Conservation (phyloP, 163 green algal species). For the Chlorella variabilis region DNA sequence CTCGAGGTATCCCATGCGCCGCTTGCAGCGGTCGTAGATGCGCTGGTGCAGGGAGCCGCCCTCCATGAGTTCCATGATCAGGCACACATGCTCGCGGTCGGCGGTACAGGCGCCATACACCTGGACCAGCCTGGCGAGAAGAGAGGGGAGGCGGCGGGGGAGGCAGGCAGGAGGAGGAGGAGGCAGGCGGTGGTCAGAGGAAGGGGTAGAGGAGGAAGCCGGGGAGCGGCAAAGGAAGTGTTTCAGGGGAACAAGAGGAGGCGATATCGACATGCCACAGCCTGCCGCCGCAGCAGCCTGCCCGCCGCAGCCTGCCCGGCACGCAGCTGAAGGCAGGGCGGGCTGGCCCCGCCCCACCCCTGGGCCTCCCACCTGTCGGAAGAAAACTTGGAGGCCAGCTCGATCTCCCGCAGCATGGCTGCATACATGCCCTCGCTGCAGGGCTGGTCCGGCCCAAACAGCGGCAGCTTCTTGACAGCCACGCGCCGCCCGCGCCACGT, state of each 20-base stretch:
- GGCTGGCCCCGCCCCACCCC: neutral
- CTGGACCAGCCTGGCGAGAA: slow-evolving; percentile 48
- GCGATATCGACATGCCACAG: too few species aligned
- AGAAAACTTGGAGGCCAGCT: slow-evolving; percentile 61
- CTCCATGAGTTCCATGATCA: slow-evolving; percentile 84
- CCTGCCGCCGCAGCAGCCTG: neutral
- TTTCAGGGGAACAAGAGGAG: too few species aligned
- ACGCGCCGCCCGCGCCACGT: slow-evolving; percentile 63
- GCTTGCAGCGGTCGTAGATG: slow-evolving; percentile 68
- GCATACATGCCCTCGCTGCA: slow-evolving; percentile 40
- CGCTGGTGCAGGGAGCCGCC: slow-evolving; percentile 48
- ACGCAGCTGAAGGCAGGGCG: too few species aligned
- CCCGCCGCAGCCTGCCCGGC: too few species aligned
- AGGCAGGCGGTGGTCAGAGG: too few species aligned
- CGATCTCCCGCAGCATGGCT: slow-evolving; percentile 68
- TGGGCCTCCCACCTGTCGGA: slow-evolving; percentile 40
- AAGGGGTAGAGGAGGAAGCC: neutral
- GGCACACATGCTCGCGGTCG: slow-evolving; percentile 58
- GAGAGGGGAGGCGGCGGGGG: neutral
- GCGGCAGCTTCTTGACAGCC: slow-evolving; percentile 69
- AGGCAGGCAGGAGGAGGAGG: neutral
- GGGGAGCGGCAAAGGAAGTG: too few species aligned
- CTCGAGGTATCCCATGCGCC: slow-evolving; percentile 67
- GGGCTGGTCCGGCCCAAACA: slow-evolving; percentile 34
- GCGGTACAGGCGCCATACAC: slow-evolving; percentile 70